A percentile compares a stretch with the other conserved stretches of the same genome.
phyloP scores from a whole-genome alignment of 2,329 filamentous ascomycete species.

The Coniochaeta hoffmannii region DNA sequence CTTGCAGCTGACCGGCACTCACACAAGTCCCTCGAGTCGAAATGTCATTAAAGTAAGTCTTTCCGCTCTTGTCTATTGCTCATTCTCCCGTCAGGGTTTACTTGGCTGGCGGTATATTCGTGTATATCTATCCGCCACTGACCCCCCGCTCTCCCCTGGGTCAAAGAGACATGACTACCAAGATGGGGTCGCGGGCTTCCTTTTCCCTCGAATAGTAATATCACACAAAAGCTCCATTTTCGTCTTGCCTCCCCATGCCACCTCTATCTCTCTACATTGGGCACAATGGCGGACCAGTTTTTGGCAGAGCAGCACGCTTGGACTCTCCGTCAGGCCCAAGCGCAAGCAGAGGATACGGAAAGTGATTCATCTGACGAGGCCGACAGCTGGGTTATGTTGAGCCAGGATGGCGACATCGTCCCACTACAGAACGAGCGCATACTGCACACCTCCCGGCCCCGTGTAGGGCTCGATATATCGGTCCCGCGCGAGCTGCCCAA shows the following conservation, averaged over 20 bases:
- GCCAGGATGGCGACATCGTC: conserved; percentile 65
- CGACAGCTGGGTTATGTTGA: conserved; percentile 84
- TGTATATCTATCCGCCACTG: conserved; percentile 3
- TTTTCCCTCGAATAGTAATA: background rate
- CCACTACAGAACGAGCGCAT: conserved; percentile 78
- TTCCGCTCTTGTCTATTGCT: conserved; percentile 9
- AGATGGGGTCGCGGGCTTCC: background rate
- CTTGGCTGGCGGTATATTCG: background rate
- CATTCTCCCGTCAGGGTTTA: conserved; percentile 4
- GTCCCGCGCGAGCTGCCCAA: conserved; percentile 60
- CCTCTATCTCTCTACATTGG: background rate
- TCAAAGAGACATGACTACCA: background rate
- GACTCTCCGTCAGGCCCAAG: conserved; percentile 30
- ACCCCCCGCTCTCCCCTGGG: background rate
- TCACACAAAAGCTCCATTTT: background rate
- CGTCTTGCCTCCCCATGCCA: conserved; percentile 1
- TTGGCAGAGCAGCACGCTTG: conserved; percentile 28
- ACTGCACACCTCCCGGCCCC: conserved; percentile 70
- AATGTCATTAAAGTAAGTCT: conserved; percentile 33
- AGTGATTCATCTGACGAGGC: conserved; percentile 42
- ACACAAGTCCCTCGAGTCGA: conserved; percentile 15
- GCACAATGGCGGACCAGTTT: conserved; percentile 9
- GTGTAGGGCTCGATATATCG: conserved; percentile 69
- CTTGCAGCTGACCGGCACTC: conserved; percentile 21
- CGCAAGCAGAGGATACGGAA: conserved; percentile 26